Evolutionary conservation across 139 green algal genomes (phyloP), one percentile per base, ranked within the genome.

Genomic region (Nannochloris sp.): DNA sequence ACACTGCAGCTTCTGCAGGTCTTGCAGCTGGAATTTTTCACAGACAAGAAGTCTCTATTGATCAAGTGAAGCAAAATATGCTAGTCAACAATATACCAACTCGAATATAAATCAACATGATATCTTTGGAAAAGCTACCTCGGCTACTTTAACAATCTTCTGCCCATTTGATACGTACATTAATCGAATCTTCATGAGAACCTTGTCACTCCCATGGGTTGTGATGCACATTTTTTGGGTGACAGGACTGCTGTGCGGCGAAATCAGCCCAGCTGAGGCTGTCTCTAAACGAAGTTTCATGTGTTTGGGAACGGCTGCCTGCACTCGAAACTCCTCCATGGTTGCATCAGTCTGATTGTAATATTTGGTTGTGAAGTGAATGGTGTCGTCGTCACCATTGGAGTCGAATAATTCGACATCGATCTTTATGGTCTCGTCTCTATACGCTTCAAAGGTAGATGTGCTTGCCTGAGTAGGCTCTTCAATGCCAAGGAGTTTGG

Each of bases 1-100:
- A 70, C 14, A 98, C 92, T 2, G 59, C 65, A 6, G 88, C 87
- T 17, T 71, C 86, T 2, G 93, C 93, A 9, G 93, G 89, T 10
- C 87, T 99, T 29, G 93, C 93, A 12, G 93, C 93, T 2, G 93
- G 93, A 57, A 98, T 99, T 64, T 98, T 99, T 79, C 93, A 98
- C 76, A 72, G 93, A 2, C 30, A 71, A 10, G 91, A 99, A 77
- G 93, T 99, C 26, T 57, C 62, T n/a, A 97, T 98, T 33, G 44
- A 45, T 2, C 72, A 85, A 10, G 91, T 98, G 13, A 99, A 99
- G 84, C 44, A 79, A 43, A 79, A 96, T 79, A 90, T 99, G 83
- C 77, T 66, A 6, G 31, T 59, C 8, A 59, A 65, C 33, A 71
- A 72, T 33, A 76, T 98, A 28, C 89, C 93, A 6, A 88, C 91